Base-by-base conservation (phyloP, 305 asterid species). In the Solanum hybrid region DNA sequence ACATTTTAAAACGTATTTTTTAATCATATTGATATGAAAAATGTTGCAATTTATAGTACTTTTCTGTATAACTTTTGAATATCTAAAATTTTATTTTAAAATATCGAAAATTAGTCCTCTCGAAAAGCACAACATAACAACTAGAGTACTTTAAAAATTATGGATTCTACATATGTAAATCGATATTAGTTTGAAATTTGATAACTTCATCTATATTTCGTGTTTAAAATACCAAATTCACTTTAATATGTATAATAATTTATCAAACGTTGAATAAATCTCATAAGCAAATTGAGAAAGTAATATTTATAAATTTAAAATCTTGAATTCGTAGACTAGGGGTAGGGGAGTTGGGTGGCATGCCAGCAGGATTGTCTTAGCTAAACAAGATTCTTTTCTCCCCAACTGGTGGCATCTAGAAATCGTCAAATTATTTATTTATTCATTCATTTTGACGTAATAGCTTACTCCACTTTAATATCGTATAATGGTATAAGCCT, bases 331-430 rank as follows among this genome's bases (percentile, higher is more conserved):
- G 73, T 0, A 24, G 33, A 26, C 5, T 34, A 20, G 13, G 6
- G 14, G 20, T 17, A 20, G 26, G 90, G 89, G 33, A 90, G 89
- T 87, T 73, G 89, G 92, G 91, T 51, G 76, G 91, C 92, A 92
- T 89, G 93, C 90, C 93, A 92, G 93, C 80, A 10, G 87, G 92
- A 86, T 88, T 73, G 68, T 89, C 82, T 61, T 37, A 88, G 34
- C 93, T 75, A 91, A 89, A 90, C 33, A 68, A 89, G 92, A 90
- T 91, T 90, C 92, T 90, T 79, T 80, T 87, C 75, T 83, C 88
- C 92, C 90, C 73, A 92, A 91, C 90, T 85, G 57, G 91, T 24
- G 73, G 79, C 93, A 93, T 73, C 34, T 75, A 79, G 89, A 90
- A 90, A 75, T 75, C 5, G 2, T 31, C 38, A 87, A 51, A 15